Base-by-base conservation (phyloP, 1,284 basidiomycete species). In the Golubevia sp. region DNA sequence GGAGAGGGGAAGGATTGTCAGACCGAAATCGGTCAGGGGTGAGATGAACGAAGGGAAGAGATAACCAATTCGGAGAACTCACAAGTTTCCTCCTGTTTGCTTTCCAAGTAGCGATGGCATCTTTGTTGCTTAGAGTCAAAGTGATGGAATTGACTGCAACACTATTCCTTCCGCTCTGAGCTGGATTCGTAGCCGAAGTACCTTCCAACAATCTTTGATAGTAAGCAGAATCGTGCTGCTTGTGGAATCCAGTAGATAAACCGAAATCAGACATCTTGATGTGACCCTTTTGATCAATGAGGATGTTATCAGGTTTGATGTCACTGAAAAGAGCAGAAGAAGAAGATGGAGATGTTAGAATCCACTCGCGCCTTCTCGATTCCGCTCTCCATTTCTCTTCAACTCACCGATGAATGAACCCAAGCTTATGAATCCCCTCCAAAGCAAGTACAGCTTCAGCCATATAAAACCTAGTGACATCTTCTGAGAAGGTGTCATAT, bases 381-480 rank as follows among this genome's bases (percentile, higher is more conserved):
- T 2, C 6, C 13, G 25, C 5, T 7, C 30, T 5, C 4, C 5
- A 3, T 34, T 34, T 34, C 30, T 34, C 30, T 3, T 5, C 11
- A 13, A 53, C 59, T 52, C 52, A 60, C 59, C 80, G 92, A 85
- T 99, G 96, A 76, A 99, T 98, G 84, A 98, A 99, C n/a, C 96
- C 96, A 23, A 99, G 89, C 77, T 94, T 93, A 85, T 99, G 96
- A 1, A 99, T 96, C 0, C 95, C 96, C 84, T 99, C 96, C 67
- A 99, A 95, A 21, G 96, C 96, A 34, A 99, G 88, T 61, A 98
- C 94, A 84, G 94, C 97, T 85, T 99, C 96, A 50, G 96, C 96
- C 90, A 99, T 97, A 86, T 99, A 99, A 86, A 99, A 99, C 62
- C 97, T 90, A 34, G 94, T 97, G 48, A 99, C 96, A 82, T 99